Evolutionary conservation across 2,329 filamentous ascomycete genomes (phyloP).

Genomic region (Ambrosiella cleistominuta): DNA sequence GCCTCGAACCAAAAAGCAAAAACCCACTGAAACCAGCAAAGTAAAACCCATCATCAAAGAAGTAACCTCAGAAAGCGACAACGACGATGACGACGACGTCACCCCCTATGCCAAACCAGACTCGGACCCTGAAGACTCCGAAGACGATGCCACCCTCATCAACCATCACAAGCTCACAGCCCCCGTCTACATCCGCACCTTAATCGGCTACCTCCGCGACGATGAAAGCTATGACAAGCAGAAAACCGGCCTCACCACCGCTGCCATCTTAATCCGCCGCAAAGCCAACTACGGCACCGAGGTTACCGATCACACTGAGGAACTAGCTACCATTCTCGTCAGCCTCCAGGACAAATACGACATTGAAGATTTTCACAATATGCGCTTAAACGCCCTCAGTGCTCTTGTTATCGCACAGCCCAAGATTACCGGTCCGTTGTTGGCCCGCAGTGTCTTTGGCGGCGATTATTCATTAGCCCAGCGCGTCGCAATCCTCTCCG

Average conservation of each 20-base stretch:
- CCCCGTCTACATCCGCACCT: constrained; percentile 79
- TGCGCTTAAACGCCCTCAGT: constrained; percentile 64
- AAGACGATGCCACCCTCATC: constrained; percentile 79
- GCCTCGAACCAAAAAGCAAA: constrained; percentile 16
- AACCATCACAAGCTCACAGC: constrained; percentile 65
- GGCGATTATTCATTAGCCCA: constrained; percentile 83
- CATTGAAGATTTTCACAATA: constrained; percentile 56
- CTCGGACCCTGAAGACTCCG: constrained; percentile 76
- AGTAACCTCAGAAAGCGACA: constrained; percentile 38
- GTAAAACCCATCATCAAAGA: constrained; percentile 45
- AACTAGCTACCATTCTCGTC: constrained; percentile 58
- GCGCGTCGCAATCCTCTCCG: constrained; percentile 62
- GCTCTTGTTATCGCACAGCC: constrained; percentile 64
- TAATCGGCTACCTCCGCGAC: constrained; percentile 63
- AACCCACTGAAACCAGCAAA: constrained; percentile 18
- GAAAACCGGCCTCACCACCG: constrained; percentile 58
- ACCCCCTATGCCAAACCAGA: constrained; percentile 69
- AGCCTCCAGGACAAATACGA: constrained; percentile 77
- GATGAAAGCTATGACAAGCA: constrained; percentile 73
- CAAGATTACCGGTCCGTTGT: constrained; percentile 63
- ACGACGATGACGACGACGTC: constrained; percentile 51
- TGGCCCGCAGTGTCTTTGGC: constrained; percentile 70
- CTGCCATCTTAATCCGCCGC: constrained; percentile 64
- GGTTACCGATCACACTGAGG: constrained; percentile 65
- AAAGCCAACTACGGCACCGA: constrained; percentile 82